phyloP scores from a whole-genome alignment of 2,329 filamentous ascomycete species.

The Fusarium burgessii region DNA sequence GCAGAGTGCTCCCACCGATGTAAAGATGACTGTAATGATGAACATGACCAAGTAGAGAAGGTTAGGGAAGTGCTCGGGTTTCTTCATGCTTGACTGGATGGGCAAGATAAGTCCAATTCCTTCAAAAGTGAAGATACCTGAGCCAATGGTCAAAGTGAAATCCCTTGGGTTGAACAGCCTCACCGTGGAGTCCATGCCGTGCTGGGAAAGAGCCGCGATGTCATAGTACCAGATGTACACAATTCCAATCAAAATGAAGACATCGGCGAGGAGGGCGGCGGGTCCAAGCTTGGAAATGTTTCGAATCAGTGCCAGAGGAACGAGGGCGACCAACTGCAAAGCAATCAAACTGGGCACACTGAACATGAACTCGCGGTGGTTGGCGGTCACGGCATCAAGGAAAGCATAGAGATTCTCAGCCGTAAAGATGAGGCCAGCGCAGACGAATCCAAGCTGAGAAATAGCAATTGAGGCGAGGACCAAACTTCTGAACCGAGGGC shows the following conservation, averaged over 20 bases:
- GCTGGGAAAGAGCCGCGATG: slow-evolving; percentile 64
- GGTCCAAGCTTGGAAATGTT: slow-evolving; percentile 81
- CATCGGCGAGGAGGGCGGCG: slow-evolving; percentile 75
- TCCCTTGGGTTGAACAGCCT: slow-evolving; percentile 75
- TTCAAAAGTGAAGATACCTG: slow-evolving; percentile 83
- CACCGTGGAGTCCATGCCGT: slow-evolving; percentile 71
- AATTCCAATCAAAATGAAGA: slow-evolving; percentile 78
- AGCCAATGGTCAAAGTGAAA: slow-evolving; percentile 78
- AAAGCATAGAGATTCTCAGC: slow-evolving; percentile 80
- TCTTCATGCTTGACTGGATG: slow-evolving; percentile 80
- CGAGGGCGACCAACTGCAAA: slow-evolving; percentile 72
- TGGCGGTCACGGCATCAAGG: slow-evolving; percentile 69
- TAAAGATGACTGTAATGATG: slow-evolving; percentile 79
- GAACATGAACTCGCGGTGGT: slow-evolving; percentile 63
- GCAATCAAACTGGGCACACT: slow-evolving; percentile 69
- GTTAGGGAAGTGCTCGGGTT: slow-evolving; percentile 74
- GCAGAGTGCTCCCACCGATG: slow-evolving; percentile 77
- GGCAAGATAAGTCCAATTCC: slow-evolving; percentile 82
- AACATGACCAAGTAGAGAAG: slow-evolving; percentile 78
- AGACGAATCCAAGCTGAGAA: slow-evolving; percentile 83
- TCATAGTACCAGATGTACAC: slow-evolving; percentile 81
- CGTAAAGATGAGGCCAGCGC: slow-evolving; percentile 80
- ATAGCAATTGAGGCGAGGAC: slow-evolving; percentile 78
- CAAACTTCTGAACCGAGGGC: slow-evolving; percentile 70
- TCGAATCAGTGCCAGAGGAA: slow-evolving; percentile 76